Evolutionary conservation across 192 early-diverging fungal species (phyloP).

Genomic region (Obelidium mucronatum): DNA sequence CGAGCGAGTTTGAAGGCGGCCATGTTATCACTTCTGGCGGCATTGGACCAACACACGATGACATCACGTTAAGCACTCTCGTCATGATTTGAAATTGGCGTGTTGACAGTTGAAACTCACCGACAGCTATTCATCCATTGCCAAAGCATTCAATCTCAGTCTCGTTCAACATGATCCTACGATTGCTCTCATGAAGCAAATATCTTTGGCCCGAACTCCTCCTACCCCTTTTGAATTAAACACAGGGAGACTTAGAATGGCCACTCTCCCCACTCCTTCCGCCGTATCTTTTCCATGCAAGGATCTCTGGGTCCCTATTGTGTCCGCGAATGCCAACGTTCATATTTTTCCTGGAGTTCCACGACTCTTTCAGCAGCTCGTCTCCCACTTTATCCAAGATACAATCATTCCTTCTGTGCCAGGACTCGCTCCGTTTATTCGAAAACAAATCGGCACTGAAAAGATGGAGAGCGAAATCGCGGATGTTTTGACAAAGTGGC

Average conservation of each 20-base stretch:
- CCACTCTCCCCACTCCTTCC: constrained; percentile 58
- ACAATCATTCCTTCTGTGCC: constrained; percentile 34
- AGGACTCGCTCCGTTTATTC: constrained; percentile 39
- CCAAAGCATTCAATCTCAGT: constrained; percentile 59
- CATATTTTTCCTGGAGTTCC: constrained; percentile 77
- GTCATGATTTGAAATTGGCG: too few species aligned
- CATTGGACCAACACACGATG: constrained; percentile 55
- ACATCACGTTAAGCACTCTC: too few species aligned
- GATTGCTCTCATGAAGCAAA: constrained; percentile 58
- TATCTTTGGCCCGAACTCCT: constrained; percentile 21
- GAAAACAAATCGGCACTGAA: constrained; percentile 54
- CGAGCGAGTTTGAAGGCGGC: constrained; percentile 40
- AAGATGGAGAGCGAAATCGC: constrained; percentile 58
- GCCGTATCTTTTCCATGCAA: constrained; percentile 51
- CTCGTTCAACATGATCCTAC: constrained; percentile 64
- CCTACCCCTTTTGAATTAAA: constrained; percentile 27
- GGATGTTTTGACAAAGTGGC: constrained; percentile 43
- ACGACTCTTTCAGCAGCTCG: constrained; percentile 61
- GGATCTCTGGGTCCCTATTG: constrained; percentile 77
- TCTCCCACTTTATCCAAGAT: constrained; percentile 37
- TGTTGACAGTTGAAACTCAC: too few species aligned
- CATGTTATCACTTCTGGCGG: constrained; percentile 80
- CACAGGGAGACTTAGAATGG: constrained; percentile 70
- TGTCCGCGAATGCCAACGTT: constrained; percentile 68
- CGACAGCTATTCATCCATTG: too few species aligned